Evolutionary conservation across 805 yeast species (phyloP).

Genomic region (Ascoidea tarda): DNA sequence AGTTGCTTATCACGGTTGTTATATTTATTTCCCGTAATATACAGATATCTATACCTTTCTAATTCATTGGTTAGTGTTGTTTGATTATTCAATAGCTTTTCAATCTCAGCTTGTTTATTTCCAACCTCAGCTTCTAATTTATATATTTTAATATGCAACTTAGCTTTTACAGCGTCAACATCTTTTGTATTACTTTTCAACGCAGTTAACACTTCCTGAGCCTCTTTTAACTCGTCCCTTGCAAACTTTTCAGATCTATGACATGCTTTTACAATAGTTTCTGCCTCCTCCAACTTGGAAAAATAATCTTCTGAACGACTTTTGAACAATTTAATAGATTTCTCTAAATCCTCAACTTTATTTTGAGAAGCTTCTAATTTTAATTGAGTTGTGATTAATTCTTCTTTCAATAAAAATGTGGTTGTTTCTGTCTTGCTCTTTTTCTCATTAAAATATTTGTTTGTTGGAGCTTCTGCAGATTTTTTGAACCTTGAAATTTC

Average conservation of each 20-base stretch:
- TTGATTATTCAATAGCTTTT: conserved; percentile 32
- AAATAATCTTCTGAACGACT: conserved; percentile 62
- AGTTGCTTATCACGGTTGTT: conserved; percentile 31
- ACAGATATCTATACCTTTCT: conserved; percentile 32
- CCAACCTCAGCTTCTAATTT: conserved; percentile 41
- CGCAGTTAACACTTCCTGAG: conserved; percentile 28
- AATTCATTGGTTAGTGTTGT: conserved; percentile 41
- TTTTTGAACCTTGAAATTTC: conserved; percentile 27
- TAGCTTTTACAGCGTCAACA: conserved; percentile 38
- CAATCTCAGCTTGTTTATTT: conserved; percentile 40
- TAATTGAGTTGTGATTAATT: conserved; percentile 31
- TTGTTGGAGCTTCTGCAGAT: conserved; percentile 19
- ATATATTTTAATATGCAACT: conserved; percentile 33
- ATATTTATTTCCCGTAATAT: conserved; percentile 21
- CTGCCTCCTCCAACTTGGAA: conserved; percentile 64
- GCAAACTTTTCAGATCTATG: conserved; percentile 45
- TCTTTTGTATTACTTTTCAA: conserved; percentile 39
- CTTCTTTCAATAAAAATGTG: conserved; percentile 25
- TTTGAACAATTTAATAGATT: conserved; percentile 47
- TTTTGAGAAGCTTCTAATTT: conserved; percentile 40
- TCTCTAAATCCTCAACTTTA: conserved; percentile 41
- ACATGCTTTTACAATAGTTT: conserved; percentile 51
- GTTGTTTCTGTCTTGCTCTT: background rate
- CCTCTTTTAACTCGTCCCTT: conserved; percentile 36
- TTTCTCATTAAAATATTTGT: conserved; percentile 16